These are phyloP conservation scores for Fusarium oligoseptatum DNA, from an alignment of 2,329 filamentous ascomycete genomes.

Conservation along the genomic window DNA sequence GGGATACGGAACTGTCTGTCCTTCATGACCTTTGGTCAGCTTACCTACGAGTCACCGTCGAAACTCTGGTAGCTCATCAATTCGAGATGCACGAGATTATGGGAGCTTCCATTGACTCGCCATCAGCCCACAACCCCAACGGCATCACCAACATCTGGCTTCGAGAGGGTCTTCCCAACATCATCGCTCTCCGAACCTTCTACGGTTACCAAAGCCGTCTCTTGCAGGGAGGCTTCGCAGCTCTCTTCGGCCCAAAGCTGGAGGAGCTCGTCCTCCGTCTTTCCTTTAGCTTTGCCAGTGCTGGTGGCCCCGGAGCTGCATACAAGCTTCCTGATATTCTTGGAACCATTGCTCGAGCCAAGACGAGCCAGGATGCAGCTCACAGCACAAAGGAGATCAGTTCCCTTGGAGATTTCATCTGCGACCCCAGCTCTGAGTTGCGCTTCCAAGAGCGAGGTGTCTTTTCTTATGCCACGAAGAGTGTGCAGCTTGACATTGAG, in stretches of 20 bases:
- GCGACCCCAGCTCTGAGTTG: conserved; percentile 58
- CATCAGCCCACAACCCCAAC: conserved; percentile 18
- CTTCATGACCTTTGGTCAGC: conserved; percentile 65
- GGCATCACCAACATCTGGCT: conserved; percentile 57
- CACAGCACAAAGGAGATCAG: conserved; percentile 63
- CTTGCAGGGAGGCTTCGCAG: conserved; percentile 63
- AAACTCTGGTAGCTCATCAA: conserved; percentile 65
- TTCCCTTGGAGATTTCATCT: conserved; percentile 63
- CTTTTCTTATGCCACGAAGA: conserved; percentile 62
- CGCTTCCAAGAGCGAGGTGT: conserved; percentile 66
- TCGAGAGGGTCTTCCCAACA: conserved; percentile 61
- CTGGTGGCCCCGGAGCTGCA: conserved; percentile 57
- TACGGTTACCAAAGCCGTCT: conserved; percentile 66
- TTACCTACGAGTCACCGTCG: conserved; percentile 63
- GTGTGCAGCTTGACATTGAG: conserved; percentile 64
- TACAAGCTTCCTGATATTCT: conserved; percentile 51
- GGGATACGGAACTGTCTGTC: conserved; percentile 56
- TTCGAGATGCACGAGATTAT: conserved; percentile 67
- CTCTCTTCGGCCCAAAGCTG: conserved; percentile 64
- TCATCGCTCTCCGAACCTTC: conserved; percentile 64
- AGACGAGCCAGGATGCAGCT: conserved; percentile 60
- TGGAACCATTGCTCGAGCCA: conserved; percentile 42
- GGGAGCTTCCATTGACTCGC: conserved; percentile 51
- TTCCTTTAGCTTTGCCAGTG: conserved; percentile 62
- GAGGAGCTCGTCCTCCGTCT: conserved; percentile 67